Base-by-base conservation (phyloP, 2,329 filamentous ascomycete species). In the Dothistroma septosporum region DNA sequence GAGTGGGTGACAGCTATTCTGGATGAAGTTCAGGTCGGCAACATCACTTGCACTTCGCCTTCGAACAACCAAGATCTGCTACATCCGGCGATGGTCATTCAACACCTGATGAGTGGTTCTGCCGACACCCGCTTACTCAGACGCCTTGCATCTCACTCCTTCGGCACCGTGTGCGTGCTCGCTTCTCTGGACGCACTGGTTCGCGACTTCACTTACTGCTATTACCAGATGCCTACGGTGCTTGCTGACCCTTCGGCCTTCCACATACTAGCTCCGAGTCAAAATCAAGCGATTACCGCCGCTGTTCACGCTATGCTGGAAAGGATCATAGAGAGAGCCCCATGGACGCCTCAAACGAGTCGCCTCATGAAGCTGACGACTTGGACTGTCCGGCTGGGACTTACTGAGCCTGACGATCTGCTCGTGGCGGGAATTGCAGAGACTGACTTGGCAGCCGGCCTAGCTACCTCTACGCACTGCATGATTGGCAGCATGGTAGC, bases 141-240 rank as follows among this genome's bases (percentile, higher is more conserved):
- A 12, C 54, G 54, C 22, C 35, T 56, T 11, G 35, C 35, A n/a
- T 46, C 54, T n/a, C 22, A 47, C 28, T 8, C 54, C 16, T 47
- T 56, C 35, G 41, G 35, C 2, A 47, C 54, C 8, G n/a, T 56
- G 37, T 56, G 54, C 41, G 24, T 56, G 14, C 54, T 56, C 32
- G 41, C 54, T 28, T 31, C 35, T 19, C 22, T 56, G 12, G 54
- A 56, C 12, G 41, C 54, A 22, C 35, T 56, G 14, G 54, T 56
- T 11, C 54, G 54, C 19, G 54, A 56, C 24, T 56, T 56, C 14
- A 56, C 54, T 31, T 56, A 56, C 54, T 56, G 54, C 35, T 56
- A 47, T 32, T 56, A 56, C 19, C 54, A 56, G 41, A 56, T 56
- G 54, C 54, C 54, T 21, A 35, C 54, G 10, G 54, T 56, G 14